Evolutionary conservation across 2,329 filamentous ascomycete genomes (phyloP), one percentile per base, ranked within the genome.

Genomic region (Beauveria varroae): DNA sequence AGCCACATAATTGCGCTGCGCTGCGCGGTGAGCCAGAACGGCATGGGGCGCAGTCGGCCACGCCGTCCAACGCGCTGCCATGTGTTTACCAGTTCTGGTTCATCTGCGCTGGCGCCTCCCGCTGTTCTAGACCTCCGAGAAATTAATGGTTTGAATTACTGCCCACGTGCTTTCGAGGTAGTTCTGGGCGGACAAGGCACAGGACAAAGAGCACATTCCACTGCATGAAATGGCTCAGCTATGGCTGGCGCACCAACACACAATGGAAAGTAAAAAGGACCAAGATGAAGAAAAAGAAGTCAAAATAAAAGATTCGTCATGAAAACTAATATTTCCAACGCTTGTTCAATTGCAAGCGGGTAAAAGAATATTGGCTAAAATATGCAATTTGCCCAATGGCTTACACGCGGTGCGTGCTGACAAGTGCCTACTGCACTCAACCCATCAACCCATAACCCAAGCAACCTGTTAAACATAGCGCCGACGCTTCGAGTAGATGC

Each of bases 401-500:
- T 49, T 57, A 57, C 44, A 57, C 43, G 44, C n/a, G 14, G 49
- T 49, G 44, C 20, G 14, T n/a, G 55, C 20, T n/a, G 8, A 22
- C 10, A 18, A 34, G 18, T 37, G 55, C 24, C 37, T 22, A 9
- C 46, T 46, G n/a, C n/a, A 47, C 22, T 37, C 18, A 52, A 40
- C 12, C 47, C 47, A 22, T 41, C 52, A 52, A 47, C 41, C 49
- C 18, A 14, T 18, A 24, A 47, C 61, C 52, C 41, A 52, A 37
- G 18, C 40, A 40, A 47, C 61, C 52, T 26, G n/a, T 53, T 55
- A 64, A 28, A 58, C 56, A 58, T 26, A 64, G 58, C 50, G 65
- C 55, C 52, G 64, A 60, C 53, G 62, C 63, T 60, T 58, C 57
- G 41, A 58, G 34, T 6, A 37, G 16, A 65, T 63, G 43, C 46